These are phyloP conservation scores for Nissolia schottii DNA, from an alignment of 306 rosid species.

Conservation along the genomic window DNA sequence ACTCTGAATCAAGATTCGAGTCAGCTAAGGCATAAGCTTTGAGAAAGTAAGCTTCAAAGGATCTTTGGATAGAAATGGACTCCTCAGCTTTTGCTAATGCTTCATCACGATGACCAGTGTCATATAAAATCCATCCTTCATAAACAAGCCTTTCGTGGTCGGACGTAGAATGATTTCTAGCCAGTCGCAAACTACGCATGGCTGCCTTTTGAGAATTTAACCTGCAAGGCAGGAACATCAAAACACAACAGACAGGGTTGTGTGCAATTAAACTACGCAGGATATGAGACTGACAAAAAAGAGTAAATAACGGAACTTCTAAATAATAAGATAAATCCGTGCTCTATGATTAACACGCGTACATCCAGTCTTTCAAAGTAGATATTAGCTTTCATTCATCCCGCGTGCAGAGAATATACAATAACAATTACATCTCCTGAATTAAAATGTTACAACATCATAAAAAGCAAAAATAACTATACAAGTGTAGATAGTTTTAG, in stretches of 20 bases:
- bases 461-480: neutral
- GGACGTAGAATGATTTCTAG: conserved; percentile 68
- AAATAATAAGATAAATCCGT: conserved; percentile 2
- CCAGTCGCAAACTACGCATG: conserved; percentile 76
- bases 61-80: conserved; percentile 78
- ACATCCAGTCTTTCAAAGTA: neutral
- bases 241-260: neutral
- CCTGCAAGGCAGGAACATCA: conserved; percentile 39
- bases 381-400: neutral
- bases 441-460: neutral
- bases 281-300: neutral
- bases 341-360: neutral
- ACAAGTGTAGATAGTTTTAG: neutral
- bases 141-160: conserved; percentile 82
- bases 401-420: neutral
- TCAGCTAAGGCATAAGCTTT: conserved; percentile 88
- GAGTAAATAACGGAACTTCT: neutral
- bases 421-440: neutral
- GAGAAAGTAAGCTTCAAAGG: conserved; percentile 92
- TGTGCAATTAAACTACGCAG: neutral
- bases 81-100: conserved; percentile 84
- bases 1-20: conserved; percentile 63
- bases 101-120: conserved; percentile 90
- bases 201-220: conserved; percentile 90
- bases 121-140: conserved; percentile 95